phyloP scores from a whole-genome alignment of 2,329 filamentous ascomycete genomes.

The Thielaviopsis populi region DNA sequence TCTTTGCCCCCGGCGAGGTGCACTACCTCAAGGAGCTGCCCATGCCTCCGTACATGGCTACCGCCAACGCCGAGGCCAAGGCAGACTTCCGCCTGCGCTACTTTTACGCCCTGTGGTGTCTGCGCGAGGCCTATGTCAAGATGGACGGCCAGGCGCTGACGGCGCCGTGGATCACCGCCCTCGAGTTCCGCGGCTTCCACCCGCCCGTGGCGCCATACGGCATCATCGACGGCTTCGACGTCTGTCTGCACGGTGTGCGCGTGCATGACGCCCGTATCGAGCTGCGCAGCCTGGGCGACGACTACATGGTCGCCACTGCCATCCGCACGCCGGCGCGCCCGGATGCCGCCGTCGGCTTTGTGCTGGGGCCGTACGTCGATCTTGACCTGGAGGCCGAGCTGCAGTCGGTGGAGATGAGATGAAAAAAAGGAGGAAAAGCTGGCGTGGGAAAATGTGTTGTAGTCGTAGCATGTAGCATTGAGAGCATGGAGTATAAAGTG shows the following conservation, averaged over 20 bases:
- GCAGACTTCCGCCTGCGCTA: conserved; percentile 46
- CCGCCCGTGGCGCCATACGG: conserved; percentile 31
- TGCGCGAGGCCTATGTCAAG: conserved; percentile 72
- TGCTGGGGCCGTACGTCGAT: conserved; percentile 1
- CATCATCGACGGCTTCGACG: conserved; percentile 10
- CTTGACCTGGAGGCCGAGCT: conserved; percentile 10
- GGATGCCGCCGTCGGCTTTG: conserved; percentile 5
- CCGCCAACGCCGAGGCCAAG: conserved; percentile 1
- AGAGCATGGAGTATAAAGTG: not conserved
- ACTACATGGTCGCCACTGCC: conserved; percentile 14
- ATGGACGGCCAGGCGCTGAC: conserved; percentile 65
- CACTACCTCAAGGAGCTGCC: conserved; percentile 40
- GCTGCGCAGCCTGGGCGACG: conserved; percentile 11
- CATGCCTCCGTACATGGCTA: not conserved
- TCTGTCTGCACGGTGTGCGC: not conserved
- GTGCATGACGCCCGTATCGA: conserved; percentile 13
- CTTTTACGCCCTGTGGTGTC: conserved; percentile 67
- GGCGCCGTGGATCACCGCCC: conserved; percentile 53
- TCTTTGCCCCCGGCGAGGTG: conserved; percentile 49
- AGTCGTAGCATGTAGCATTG: not conserved
- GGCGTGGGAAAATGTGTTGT: not conserved
- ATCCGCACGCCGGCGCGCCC: conserved; percentile 9
- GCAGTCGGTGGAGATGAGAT: not conserved
- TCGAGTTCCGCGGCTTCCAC: conserved; percentile 52
- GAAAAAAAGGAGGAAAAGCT: not conserved